Base-by-base conservation (phyloP, 2,329 filamentous ascomycete species). In the Phyllosticta ampelicida region DNA sequence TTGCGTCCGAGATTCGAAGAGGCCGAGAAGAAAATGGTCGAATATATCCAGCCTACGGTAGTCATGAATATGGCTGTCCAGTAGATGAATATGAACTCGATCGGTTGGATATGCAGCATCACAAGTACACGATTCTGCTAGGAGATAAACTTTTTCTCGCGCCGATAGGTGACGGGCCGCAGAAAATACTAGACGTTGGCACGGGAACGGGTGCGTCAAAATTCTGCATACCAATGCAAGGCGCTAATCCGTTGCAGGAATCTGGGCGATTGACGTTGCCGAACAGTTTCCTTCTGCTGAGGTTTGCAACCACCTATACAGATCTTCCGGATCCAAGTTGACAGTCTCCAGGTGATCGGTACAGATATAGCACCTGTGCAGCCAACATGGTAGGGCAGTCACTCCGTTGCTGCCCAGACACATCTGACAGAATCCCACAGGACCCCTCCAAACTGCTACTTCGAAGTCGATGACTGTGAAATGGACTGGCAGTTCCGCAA, bases 391-490 rank as follows among this genome's bases (percentile, higher is more conserved):
- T 58, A 51, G 8, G 36, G 36, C 36, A 44, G 13, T 6, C 36
- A 44, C 36, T 6, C 13, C 8, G n/a, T 8, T 6, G 1, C 13
- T n/a, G n/a, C n/a, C 2, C 36, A 3, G 36, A n/a, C 36, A 16
- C 13, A 6, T 10, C 8, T 23, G 13, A 49, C 23, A 28, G n/a
- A 16, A 6, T 6, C 36, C n/a, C 10, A 18, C 9, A 75, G 74
- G 71, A 73, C 77, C 0, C 76, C 76, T 0, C 72, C 75, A 6
- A 78, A 78, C 62, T 73, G 71, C 61, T 64, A 67, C 21, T 78
- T 78, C 62, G 73, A 77, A 57, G 72, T 79, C 55, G 77, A 78
- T 65, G 76, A 78, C 53, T 68, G 73, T 16, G 70, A 70, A 0
- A 63, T 70, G 8, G 69, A 71, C 23, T 78, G 76, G 77, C 75